Base-by-base conservation (phyloP, 306 rosid species). In the Prunus mongolica region DNA sequence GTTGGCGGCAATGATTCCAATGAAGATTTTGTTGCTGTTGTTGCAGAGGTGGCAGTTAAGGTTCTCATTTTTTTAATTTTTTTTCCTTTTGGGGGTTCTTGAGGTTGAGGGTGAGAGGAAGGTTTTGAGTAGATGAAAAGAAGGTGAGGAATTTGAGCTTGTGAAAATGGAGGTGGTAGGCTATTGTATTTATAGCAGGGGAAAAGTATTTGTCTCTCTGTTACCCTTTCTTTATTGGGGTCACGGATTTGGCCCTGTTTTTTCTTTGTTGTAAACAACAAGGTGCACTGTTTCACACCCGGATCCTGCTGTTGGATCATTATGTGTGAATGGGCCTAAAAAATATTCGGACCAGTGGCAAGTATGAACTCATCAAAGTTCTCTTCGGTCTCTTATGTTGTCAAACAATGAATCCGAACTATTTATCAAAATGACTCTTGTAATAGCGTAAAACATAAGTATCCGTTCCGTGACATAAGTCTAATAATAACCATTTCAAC, bases 171-270 rank as follows among this genome's bases (percentile, higher is more conserved):
- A 51, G 44, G 51, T 11, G 75, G 65, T 10, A 76, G 15, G 76
- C 50, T 5, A 5, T 58, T 82, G 75, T 83, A 91, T 86, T 85
- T 91, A 89, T 89, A 91, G 62, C 12, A 45, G 47, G 16, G 20
- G 28, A 49, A 27, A 80, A 55, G n/a, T 3, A 11, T 15, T 41
- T 32, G 65, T 41, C 56, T 45, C 27, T 45, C 6, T 81, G 51
- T 14, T 20, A 6, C 28, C 0, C 2, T 73, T 76, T 76, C 71
- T 18, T 55, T 61, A 46, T 54, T 6, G 60, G 50, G 66, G 61
- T 85, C 90, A 90, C 89, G 88, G 86, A 81, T 67, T 75, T 75
- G 73, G 81, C 79, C 78, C 61, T 30, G 82, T 76, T 68, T 78
- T 64, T 3, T 79, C 71, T 78, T 52, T 80, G 76, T 15, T 38